These are phyloP conservation scores for Podospora appendiculata DNA, from an alignment of 495 filamentous ascomycete genomes.

Conservation along the genomic window DNA sequence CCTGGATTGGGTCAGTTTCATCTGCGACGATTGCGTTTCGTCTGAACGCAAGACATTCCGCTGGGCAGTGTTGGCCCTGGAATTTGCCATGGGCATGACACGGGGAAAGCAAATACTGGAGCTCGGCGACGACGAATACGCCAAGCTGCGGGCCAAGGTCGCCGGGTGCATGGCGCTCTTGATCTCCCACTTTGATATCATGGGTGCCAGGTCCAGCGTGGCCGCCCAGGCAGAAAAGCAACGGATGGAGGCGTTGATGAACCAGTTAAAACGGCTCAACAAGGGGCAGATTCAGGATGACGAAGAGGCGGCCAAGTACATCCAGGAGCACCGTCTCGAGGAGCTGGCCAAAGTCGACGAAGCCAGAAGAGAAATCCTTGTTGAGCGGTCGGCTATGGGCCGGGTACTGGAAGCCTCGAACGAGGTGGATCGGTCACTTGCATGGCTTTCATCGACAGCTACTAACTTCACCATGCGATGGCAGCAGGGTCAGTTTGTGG, in stretches of 20 bases:
- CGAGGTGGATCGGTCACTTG: constrained; percentile 90
- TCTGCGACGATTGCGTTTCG: constrained; percentile 92
- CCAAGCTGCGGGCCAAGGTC: constrained; percentile 72
- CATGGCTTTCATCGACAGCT: constrained; percentile 84
- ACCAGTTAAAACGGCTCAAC: constrained; percentile 67
- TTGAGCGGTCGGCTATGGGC: constrained; percentile 85
- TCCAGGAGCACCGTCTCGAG: constrained; percentile 63
- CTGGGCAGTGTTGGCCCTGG: constrained; percentile 90
- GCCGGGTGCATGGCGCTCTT: constrained; percentile 96
- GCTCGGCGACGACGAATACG: constrained; percentile 81
- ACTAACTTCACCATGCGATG: constrained; percentile 92
- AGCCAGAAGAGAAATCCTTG: constrained; percentile 63
- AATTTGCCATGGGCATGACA: constrained; percentile 97
- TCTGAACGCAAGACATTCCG: constrained; percentile 94
- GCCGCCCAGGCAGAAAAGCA: constrained; percentile 78
- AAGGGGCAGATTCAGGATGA: constrained; percentile 73
- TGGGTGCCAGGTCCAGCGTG: constrained; percentile 87
- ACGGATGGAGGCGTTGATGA: constrained; percentile 65
- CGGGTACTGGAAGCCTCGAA: constrained; percentile 88
- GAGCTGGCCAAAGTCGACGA: constrained; percentile 72
- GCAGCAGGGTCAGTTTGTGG: constrained; percentile 97
- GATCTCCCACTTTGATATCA: constrained; percentile 98
- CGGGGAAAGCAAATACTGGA: constrained; percentile 82
- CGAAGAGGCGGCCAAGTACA: constrained; percentile 66
- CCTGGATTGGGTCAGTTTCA: constrained; percentile 94